phyloP scores from a whole-genome alignment of 768 basidiomycete genomes.

The Lentinus brumalis region DNA sequence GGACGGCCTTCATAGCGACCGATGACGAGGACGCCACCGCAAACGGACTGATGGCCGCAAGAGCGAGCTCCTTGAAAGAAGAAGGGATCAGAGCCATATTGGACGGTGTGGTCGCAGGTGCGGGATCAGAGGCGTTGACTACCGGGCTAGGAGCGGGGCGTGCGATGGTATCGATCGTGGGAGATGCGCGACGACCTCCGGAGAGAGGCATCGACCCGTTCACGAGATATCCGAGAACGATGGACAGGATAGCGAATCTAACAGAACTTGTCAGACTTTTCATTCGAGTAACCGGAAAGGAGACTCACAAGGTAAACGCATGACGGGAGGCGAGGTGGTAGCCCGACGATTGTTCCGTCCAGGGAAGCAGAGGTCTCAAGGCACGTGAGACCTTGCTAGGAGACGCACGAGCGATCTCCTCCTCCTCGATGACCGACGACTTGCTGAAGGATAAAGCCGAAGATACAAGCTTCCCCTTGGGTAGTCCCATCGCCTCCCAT shows the following conservation, averaged over 20 bases:
- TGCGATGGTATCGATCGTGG: constrained; percentile 29
- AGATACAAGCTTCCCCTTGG: constrained; percentile 26
- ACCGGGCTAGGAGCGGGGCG: constrained; percentile 31
- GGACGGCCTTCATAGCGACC: constrained; percentile 12
- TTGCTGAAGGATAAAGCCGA: constrained; percentile 16
- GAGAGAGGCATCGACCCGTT: constrained; percentile 47
- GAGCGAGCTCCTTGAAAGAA: constrained; percentile 33
- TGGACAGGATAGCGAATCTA: constrained; percentile 69
- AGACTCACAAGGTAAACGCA: constrained; percentile 65
- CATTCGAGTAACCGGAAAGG: neutral
- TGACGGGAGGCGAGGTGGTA: constrained; percentile 44
- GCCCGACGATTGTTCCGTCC: constrained; percentile 40
- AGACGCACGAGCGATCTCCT: constrained; percentile 45
- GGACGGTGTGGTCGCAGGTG: constrained; percentile 5
- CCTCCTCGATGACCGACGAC: constrained; percentile 48
- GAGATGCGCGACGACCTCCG: constrained; percentile 29
- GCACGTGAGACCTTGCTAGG: constrained; percentile 45
- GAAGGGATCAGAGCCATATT: constrained; percentile 20
- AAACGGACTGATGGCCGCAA: constrained; percentile 38
- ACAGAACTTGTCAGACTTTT: neutral
- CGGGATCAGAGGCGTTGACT: constrained; percentile 23
- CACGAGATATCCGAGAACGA: constrained; percentile 59
- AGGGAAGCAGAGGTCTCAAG: constrained; percentile 46
- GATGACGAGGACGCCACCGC: constrained; percentile 17
- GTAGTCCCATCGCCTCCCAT: constrained; percentile 32